phyloP scores from a whole-genome alignment of 345 rosid genomes.

The Fremontodendron californicum region DNA sequence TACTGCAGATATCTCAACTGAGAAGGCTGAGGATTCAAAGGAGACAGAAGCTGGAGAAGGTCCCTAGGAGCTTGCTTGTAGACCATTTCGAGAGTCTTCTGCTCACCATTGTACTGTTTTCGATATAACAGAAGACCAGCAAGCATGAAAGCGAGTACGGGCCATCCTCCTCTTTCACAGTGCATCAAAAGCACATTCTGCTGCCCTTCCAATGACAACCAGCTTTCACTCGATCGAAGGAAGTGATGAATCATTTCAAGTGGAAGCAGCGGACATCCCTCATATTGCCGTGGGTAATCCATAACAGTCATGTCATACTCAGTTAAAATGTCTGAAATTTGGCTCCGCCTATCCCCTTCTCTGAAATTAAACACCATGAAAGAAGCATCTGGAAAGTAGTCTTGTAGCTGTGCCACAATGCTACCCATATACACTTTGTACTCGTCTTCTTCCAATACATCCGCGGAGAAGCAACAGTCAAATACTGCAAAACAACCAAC shows the following conservation, averaged over 20 bases:
- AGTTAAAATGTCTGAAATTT: conserved; percentile 71
- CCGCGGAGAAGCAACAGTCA: conserved; percentile 96
- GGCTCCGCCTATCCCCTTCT: conserved; percentile 91
- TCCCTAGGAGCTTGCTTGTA: conserved; percentile 97
- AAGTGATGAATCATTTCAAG: conserved; percentile 95
- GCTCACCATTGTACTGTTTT: conserved; percentile 88
- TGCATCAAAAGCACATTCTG: conserved; percentile 92
- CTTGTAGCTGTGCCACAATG: conserved; percentile 93
- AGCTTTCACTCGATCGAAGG: conserved; percentile 86
- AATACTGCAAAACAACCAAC: conserved; percentile 56
- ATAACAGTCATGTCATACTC: conserved; percentile 93
- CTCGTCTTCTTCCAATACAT: conserved; percentile 87
- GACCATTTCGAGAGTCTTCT: conserved; percentile 96
- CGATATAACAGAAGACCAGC: conserved; percentile 82
- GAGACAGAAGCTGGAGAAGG: conserved; percentile 72
- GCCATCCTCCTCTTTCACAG: conserved; percentile 98
- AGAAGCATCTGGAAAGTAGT: conserved; percentile 88
- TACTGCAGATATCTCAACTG: conserved; percentile 97
- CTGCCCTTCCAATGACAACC: conserved; percentile 89
- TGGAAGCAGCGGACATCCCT: conserved; percentile 82
- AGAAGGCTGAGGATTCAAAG: conserved; percentile 90
- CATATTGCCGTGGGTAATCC: conserved; percentile 95
- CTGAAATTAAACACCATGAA: conserved; percentile 97
- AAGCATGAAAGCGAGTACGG: conserved; percentile 94
- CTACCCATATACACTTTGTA: conserved; percentile 87